phyloP scores from a whole-genome alignment of 768 basidiomycete genomes.

The Rhizopogon salebrosus region DNA sequence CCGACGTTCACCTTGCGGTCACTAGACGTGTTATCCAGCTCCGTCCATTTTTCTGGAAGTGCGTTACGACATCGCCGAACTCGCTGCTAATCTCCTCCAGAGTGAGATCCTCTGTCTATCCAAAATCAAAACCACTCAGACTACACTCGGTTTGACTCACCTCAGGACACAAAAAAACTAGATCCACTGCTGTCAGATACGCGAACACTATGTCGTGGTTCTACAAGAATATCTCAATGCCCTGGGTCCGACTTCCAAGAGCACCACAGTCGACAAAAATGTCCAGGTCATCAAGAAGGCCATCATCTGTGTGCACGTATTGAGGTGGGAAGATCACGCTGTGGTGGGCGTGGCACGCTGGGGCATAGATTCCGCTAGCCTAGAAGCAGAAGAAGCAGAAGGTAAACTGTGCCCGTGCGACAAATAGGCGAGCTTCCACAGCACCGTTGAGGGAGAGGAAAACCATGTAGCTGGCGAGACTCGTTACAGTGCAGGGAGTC shows the following conservation, averaged over 20 bases:
- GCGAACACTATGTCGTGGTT: neutral
- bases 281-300: neutral
- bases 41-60: neutral
- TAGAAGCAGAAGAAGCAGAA: constrained; percentile 3
- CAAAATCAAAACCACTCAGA: neutral
- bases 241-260: neutral
- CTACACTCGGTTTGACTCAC: neutral
- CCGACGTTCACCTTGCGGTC: neutral
- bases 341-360: neutral
- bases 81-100: constrained; percentile 1
- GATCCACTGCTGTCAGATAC: neutral
- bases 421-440: neutral
- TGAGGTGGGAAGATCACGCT: neutral
- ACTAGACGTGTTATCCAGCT: neutral
- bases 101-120: neutral
- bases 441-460: neutral
- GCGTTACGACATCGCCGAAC: constrained; percentile 4
- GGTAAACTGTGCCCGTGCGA: neutral
- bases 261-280: neutral
- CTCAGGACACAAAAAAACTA: constrained; percentile 1
- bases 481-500: neutral
- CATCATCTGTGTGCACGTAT: neutral
- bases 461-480: neutral
- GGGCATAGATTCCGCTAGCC: constrained; percentile 1
- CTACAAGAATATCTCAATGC: too few species aligned